Evolutionary conservation across 805 yeast genomes (phyloP), one percentile per base, ranked within the genome.

Genomic region (Yarrowia divulgata): DNA sequence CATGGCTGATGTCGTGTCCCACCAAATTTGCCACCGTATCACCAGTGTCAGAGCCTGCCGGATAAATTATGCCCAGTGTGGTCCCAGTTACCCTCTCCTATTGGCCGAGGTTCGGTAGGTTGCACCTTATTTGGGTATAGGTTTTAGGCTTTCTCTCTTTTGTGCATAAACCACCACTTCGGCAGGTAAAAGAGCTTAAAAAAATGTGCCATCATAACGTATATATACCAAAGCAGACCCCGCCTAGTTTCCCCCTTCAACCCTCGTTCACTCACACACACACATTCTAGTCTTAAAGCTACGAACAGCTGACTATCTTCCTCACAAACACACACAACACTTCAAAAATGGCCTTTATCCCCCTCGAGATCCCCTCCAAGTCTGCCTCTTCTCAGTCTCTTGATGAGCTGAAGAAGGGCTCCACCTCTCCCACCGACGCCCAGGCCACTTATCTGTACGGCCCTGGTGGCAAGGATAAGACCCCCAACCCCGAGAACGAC

Each of bases 71-170:
- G 50, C 40, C 52, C 66, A 32, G 50, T 43, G 50, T 34, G 66
- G 66, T 43, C 42, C 46, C 66, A 43, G 52, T 60, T 43, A 43
- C 42, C 66, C 52, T 45, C 42, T 60, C 66, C 52, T 34, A 60
- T 60, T 60, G 66, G 66, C 66, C 66, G 66, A 60, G 66, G 66
- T 60, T 60, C 66, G 66, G 66, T 60, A 60, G 66, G 66, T 60
- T 60, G 52, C 66, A 60, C 66, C 63, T 60, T 45, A 34, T 32
- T 9, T 8, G 2, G 5, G 2, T 14, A 32, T 8, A n/a, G 23
- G 10, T 34, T 60, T 45, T 32, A 34, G 42, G 42, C 6, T 45
- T 19, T 19, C n/a, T 4, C n/a, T 6, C 18, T 42, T 43, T 43
- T 39, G 66, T 60, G 66, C 66, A 60, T 43, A 43, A 14, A 34